Percentiles rank a stretch among this genome's conserved stretches.
phyloP scores from a whole-genome alignment of 2,329 filamentous ascomycete species.

The Xylaria sp. region DNA sequence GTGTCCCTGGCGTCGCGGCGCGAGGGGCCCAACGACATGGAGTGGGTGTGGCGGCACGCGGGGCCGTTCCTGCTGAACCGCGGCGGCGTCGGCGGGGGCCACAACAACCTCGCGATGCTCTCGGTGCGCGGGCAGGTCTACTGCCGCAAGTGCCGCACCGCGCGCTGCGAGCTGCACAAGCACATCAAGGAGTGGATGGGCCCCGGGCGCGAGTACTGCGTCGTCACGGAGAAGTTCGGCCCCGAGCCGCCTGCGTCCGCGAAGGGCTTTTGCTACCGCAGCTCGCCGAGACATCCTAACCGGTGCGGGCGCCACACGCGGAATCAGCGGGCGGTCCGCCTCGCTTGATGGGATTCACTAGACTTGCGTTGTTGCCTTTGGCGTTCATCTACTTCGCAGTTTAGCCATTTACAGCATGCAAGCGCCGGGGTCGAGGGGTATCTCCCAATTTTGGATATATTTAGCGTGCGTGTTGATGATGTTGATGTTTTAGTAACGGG shows the following conservation, averaged over 20 bases:
- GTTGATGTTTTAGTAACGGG: background rate
- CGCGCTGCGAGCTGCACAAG: constrained; percentile 66
- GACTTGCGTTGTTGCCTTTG: background rate
- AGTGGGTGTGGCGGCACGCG: constrained; percentile 67
- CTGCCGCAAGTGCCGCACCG: constrained; percentile 66
- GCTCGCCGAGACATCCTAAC: constrained; percentile 62
- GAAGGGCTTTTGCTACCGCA: constrained; percentile 61
- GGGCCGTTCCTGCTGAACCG: constrained; percentile 47
- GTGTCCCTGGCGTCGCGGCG: constrained; percentile 64
- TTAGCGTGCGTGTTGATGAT: background rate
- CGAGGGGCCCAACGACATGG: constrained; percentile 65
- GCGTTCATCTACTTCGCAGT: background rate
- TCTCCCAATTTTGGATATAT: background rate
- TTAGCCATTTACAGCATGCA: background rate
- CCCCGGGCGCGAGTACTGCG: constrained; percentile 63
- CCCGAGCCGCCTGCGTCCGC: constrained; percentile 52
- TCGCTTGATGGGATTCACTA: constrained; percentile 29
- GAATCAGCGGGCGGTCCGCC: constrained; percentile 41
- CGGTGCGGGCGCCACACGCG: constrained; percentile 62
- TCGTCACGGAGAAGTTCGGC: constrained; percentile 63
- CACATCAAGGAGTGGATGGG: constrained; percentile 67
- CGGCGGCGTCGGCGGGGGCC: constrained; percentile 26
- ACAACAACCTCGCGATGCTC: constrained; percentile 51
- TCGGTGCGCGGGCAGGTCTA: constrained; percentile 64
- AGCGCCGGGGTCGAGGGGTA: background rate